These are phyloP conservation scores for Teunomyces kruisii DNA, from an alignment of 805 yeast genomes.

Conservation along the genomic window DNA sequence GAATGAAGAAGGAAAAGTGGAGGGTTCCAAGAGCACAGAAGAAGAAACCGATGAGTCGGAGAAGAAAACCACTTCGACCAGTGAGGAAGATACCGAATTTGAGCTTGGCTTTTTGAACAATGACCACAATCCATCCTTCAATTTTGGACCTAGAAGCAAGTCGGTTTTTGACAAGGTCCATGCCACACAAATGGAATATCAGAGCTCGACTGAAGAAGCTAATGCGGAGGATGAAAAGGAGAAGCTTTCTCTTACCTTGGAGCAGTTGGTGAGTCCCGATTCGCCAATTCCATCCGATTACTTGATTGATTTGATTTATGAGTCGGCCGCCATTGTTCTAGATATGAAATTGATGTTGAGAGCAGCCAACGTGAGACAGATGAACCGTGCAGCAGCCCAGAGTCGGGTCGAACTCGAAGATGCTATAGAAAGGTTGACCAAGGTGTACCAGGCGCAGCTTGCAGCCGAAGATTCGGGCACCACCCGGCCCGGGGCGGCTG, in stretches of 20 bases:
- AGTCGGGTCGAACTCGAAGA: conserved; percentile 28
- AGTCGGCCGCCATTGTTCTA: conserved; percentile 58
- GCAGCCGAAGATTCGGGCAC: too few relatives aligned
- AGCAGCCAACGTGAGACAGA: conserved; percentile 52
- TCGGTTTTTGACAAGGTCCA: conserved; percentile 35
- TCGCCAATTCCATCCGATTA: conserved; percentile 56
- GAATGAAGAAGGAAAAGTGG: neutral
- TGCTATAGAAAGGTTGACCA: conserved; percentile 22
- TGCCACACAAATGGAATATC: neutral
- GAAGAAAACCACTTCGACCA: conserved; percentile 18
- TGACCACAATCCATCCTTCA: conserved; percentile 13
- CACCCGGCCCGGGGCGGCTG: too few relatives aligned
- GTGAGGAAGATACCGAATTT: conserved; percentile 28
- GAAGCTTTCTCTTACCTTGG: conserved; percentile 44
- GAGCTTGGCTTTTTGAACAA: conserved; percentile 32
- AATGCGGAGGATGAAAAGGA: conserved; percentile 19
- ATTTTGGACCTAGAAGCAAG: conserved; percentile 12
- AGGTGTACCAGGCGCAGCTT: conserved; percentile 10
- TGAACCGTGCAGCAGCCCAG: conserved; percentile 39
- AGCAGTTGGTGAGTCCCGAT: conserved; percentile 54
- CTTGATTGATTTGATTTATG: conserved; percentile 59
- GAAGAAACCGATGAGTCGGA: conserved; percentile 28
- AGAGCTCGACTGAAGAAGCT: conserved; percentile 13
- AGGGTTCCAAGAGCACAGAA: conserved; percentile 4
- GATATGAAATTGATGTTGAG: conserved; percentile 65